Base-by-base conservation (phyloP, 2,329 filamentous ascomycete genomes). In the Pyrenochaeta sp. region DNA sequence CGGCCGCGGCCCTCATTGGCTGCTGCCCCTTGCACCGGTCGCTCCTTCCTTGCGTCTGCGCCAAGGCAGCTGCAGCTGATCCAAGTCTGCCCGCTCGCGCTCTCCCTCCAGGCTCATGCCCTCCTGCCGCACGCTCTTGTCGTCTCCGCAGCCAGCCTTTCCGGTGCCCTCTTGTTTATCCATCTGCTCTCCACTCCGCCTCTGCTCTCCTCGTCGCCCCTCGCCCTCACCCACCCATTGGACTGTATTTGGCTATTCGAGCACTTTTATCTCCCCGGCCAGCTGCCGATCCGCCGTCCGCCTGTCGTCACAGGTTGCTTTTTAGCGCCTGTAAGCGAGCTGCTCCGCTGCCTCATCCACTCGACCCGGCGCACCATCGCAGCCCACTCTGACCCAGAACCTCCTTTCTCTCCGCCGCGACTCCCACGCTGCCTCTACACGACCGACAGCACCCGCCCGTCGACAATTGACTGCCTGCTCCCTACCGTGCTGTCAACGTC, bases 251-350 rank as follows among this genome's bases (percentile, higher is more conserved):
- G 35, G 23, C 39, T 31, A 26, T 35, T 4, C 28, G 32, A 36
- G 40, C 37, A 45, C 29, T 38, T 37, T 39, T 34, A 40, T 29
- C 22, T 31, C 32, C 29, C 29, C 46, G 48, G 47, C 48, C 45
- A 42, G 41, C 40, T 43, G 51, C 44, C 40, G 41, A 44, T 44
- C 44, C 23, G 47, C 46, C 43, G 40, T 41, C 41, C 31, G 41
- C 36, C 41, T 44, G 47, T 55, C 61, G 60, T 63, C 63, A 59
- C 58, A 44, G 47, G 52, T 55, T 57, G 52, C 50, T 42, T 53
- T 35, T 61, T 68, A 68, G 64, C 64, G 64, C 63, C 59, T 44
- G 51, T 50, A 63, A 60, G 60, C 60, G 58, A 67, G 48, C 48
- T 52, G 50, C 61, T 60, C 59, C 57, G 59, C 61, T 65, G 61